Conservation (phyloP, 2,329 filamentous ascomycete genomes). For the Colletotrichum coccodes region DNA sequence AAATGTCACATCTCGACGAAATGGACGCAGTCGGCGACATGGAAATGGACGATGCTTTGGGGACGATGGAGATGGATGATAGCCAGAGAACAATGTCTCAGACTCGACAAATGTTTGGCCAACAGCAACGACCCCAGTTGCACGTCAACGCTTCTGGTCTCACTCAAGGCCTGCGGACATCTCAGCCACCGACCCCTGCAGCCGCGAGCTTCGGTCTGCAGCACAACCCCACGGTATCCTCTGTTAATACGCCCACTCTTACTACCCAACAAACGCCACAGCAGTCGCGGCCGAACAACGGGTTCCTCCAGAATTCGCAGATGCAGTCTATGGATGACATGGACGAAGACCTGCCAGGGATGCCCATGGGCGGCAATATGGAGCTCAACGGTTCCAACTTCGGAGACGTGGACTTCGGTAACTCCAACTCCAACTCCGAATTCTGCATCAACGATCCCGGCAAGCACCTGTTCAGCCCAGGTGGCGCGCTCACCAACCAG, state of each 20-base stretch:
- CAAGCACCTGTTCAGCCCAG: slow-evolving; percentile 91
- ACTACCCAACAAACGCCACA: slow-evolving; percentile 77
- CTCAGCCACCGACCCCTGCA: slow-evolving; percentile 86
- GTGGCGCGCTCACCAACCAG: slow-evolving; percentile 72
- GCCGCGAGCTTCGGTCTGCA: slow-evolving; percentile 81
- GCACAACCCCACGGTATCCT: slow-evolving; percentile 96
- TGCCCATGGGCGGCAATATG: slow-evolving; percentile 71
- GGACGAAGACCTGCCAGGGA: slow-evolving; percentile 77
- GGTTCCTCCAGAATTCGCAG: slow-evolving; percentile 61
- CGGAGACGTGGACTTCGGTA: slow-evolving; percentile 65
- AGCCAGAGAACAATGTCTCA: slow-evolving; percentile 75
- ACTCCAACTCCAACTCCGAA: slow-evolving; percentile 53
- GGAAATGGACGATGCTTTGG: slow-evolving; percentile 92
- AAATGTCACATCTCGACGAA: slow-evolving; percentile 66
- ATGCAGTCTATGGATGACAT: slow-evolving; percentile 75
- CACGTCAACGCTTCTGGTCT: slow-evolving; percentile 83
- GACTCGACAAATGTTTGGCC: slow-evolving; percentile 74
- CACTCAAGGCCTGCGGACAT: slow-evolving; percentile 82
- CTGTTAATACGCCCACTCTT: slow-evolving; percentile 93
- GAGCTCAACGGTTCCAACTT: slow-evolving; percentile 62
- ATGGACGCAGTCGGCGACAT: slow-evolving; percentile 92
- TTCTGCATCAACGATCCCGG: slow-evolving; percentile 90
- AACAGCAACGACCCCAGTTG: slow-evolving; percentile 75
- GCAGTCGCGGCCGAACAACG: slow-evolving; percentile 46
- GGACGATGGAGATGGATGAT: slow-evolving; percentile 71